Base-by-base conservation (phyloP, 805 yeast species). In the Candida lessepsii region DNA sequence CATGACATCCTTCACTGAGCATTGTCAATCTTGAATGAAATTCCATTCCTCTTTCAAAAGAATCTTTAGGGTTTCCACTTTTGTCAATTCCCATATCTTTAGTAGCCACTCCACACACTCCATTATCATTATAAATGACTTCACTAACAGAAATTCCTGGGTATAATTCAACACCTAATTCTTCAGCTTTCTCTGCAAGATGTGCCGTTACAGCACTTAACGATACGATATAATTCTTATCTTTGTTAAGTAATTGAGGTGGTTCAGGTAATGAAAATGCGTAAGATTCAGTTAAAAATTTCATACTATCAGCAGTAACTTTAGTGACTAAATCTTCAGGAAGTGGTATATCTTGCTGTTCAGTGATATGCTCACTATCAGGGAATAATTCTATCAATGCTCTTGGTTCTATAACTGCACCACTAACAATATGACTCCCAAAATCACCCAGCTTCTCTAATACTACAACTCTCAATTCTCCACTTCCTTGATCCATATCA, bases 1-100 rank as follows among this genome's bases (percentile, higher is more conserved):
- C 99, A 63, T 90, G 98, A 58, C 99, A 93, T n/a, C 99, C 99
- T 65, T 93, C 99, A 4, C 96, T 96, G 23, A 93, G 73, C 13
- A 93, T 84, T 0, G 97, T 90, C 44, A 83, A 71, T 52, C 93
- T 78, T 4, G 99, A 87, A 51, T 83, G 93, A 62, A 93, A 93
- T 62, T 88, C 98, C 96, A 93, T 86, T 18, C 99, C 99, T 49
- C 96, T 76, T 63, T 93, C 96, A 61, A 87, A 93, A n/a, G 78
- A 71, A 48, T 76, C 85, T 53, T 83, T 86, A 21, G 96, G 95
- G 24, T 68, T 58, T 14, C 96, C 96, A 42, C 73, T 63, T 50
- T 80, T 82, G 36, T 81, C 75, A 13, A 93, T 66, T 11, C 99
- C 99, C 80, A 83, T 78, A 60, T 93, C 99, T 51, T 84, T 85